Percentiles rank a stretch among this genome's conserved stretches.
Evolutionary conservation across 2,329 filamentous ascomycete genomes (phyloP).

Genomic region (Hymenoscyphus fraxineus): DNA sequence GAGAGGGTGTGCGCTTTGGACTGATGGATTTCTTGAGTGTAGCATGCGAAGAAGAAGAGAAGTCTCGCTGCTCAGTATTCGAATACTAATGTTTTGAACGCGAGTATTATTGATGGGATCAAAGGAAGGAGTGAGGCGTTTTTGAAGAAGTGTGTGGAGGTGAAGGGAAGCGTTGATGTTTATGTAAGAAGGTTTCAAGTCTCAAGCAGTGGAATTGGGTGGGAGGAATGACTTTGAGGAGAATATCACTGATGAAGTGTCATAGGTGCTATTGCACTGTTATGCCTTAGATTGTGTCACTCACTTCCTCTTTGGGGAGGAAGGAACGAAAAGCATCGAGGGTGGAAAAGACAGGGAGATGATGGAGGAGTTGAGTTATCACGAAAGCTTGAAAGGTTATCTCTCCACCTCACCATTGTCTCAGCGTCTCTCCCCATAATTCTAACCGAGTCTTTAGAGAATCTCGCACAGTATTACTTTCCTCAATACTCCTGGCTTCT

Average conservation of each 20-base stretch:
- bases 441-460: conserved; percentile 36
- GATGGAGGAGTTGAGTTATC: conserved; percentile 66
- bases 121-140: conserved; percentile 54
- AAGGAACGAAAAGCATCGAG: conserved; percentile 58
- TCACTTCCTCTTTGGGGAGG: conserved; percentile 65
- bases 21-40: background rate
- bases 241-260: background rate
- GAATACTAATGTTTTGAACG: conserved; percentile 61
- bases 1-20: background rate
- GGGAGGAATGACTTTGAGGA: too few relatives aligned
- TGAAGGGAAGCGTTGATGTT: conserved; percentile 51
- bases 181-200: conserved; percentile 45
- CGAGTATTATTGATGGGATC: conserved; percentile 53
- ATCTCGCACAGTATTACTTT: conserved; percentile 62
- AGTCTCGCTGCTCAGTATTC: conserved; percentile 34
- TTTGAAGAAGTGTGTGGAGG: conserved; percentile 47
- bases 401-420: background rate
- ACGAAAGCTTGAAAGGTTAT: conserved; percentile 62
- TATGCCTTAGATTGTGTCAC: conserved; percentile 68
- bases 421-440: background rate
- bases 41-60: background rate
- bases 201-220: background rate
- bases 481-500: conserved; percentile 97
- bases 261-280: conserved; percentile 48
- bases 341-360: conserved; percentile 55